Evolutionary conservation across 768 basidiomycete genomes (phyloP), one percentile per base, ranked within the genome.

Genomic region (Mycena pura): DNA sequence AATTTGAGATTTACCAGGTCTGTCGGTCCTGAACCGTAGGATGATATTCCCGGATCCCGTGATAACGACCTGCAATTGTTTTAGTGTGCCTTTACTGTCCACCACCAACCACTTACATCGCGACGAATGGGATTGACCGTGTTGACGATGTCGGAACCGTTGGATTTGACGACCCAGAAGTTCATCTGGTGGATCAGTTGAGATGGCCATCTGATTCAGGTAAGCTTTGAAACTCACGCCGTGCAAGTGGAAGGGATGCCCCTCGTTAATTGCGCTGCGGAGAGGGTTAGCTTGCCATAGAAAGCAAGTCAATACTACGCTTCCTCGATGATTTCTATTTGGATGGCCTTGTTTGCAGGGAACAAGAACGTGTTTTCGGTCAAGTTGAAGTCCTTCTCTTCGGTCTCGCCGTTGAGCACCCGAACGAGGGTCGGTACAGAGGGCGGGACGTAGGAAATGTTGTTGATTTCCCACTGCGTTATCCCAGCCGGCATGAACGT

Each of bases 11-110:
- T 66, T 59, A 19, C 71, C 71, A 56, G 53, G 34, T 3, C 36
- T 43, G 64, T 87, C 82, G 5, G 86, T 86, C 19, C 73, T 66
- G 75, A 86, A 88, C 13, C 86, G 79, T 43, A 89, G 62, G 4
- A 76, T 81, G 17, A 52, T 65, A 1, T 52, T 62, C 4, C 57
- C 60, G 34, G 58, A 43, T 32, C 68, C 69, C 11, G 66, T 58
- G 41, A 47, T 63, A 22, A 60, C 54, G 36, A 65, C 27, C 47
- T 48, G n/a, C 6, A 29, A n/a, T 22, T n/a, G n/a, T 19, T 4
- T 29, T 31, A 48, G 47, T 32, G 5, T 29, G n/a, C 17, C 27
- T 28, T 48, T 14, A 10, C 7, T n/a, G 28, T 10, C 9, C 15
- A 48, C 32, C 34, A 36, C 34, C 5, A n/a, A 4, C 6, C 5